Evolutionary conservation across 1,284 basidiomycete species (phyloP).

Genomic region (Cryptococcus jaspeensis): DNA sequence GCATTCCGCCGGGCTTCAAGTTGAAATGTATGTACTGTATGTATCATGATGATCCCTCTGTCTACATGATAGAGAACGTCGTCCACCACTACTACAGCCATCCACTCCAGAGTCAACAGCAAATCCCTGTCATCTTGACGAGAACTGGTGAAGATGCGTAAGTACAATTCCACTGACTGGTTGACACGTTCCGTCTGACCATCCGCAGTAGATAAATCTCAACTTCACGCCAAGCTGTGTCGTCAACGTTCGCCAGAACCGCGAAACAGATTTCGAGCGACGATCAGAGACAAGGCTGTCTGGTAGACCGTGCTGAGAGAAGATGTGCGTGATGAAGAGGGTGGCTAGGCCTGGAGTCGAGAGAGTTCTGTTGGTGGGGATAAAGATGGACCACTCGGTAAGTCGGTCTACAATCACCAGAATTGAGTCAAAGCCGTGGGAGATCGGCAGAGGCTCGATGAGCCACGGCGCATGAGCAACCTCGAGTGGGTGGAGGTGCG

Average conservation of each 20-base stretch:
- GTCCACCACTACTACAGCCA: too few relatives aligned
- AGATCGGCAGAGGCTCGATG: conserved; percentile 53
- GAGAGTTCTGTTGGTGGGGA: conserved; percentile 35
- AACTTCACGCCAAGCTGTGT: conserved; percentile 19
- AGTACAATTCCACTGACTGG: conserved; percentile 53
- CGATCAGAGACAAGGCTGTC: conserved; percentile 40
- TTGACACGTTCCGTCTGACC: conserved; percentile 54
- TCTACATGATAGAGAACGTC: too few relatives aligned
- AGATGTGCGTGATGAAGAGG: conserved; percentile 14
- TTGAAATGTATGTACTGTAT: too few relatives aligned
- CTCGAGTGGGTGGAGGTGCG: conserved; percentile 50
- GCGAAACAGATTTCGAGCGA: conserved; percentile 32
- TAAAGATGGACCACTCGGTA: conserved; percentile 53
- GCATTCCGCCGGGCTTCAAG: too few relatives aligned
- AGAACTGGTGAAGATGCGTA: conserved; percentile 33
- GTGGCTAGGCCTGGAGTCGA: conserved; percentile 11
- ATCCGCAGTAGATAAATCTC: conserved; percentile 51
- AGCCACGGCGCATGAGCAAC: conserved; percentile 53
- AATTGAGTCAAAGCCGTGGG: conserved; percentile 50
- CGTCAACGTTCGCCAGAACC: conserved; percentile 19
- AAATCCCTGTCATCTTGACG: conserved; percentile 55
- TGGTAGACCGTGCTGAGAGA: conserved; percentile 22
- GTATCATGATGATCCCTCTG: too few relatives aligned
- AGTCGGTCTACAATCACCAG: conserved; percentile 53
- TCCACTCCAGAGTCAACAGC: too few relatives aligned